These are phyloP conservation scores for Chlamydomonas incerta DNA, from an alignment of 139 green algal genomes.

Conservation along the genomic window DNA sequence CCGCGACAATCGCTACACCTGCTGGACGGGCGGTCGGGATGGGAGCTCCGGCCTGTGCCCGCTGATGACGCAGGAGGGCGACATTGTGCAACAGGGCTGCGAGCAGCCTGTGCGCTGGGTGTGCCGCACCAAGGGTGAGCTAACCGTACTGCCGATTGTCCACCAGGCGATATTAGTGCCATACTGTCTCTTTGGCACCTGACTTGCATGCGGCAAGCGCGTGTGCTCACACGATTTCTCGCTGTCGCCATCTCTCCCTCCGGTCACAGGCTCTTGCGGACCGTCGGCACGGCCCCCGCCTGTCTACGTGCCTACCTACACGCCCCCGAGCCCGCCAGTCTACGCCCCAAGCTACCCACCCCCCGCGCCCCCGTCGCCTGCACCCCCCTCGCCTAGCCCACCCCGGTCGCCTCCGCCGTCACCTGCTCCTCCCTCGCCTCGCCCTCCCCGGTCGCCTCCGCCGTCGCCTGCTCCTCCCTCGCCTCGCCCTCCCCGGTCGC, in stretches of 20 bases:
- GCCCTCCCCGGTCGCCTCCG: background rate
- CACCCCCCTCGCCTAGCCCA: background rate
- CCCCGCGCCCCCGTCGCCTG: too few species aligned
- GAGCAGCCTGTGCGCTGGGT: background rate
- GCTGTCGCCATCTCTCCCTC: too few species aligned
- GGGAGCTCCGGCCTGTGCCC: background rate
- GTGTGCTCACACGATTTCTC: too few species aligned
- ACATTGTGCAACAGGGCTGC: background rate
- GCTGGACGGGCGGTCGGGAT: background rate
- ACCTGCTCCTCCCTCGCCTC: too few species aligned
- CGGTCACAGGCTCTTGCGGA: too few species aligned
- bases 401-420: background rate
- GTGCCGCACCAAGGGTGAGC: conserved; percentile 10
- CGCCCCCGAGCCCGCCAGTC: too few species aligned
- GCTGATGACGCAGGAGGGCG: background rate
- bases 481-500: background rate
- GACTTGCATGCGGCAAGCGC: background rate
- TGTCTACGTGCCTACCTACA: too few species aligned
- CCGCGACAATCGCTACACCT: background rate
- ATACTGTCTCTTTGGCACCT: too few species aligned
- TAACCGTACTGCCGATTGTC: too few species aligned
- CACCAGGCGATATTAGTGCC: too few species aligned
- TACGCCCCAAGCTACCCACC: too few species aligned
- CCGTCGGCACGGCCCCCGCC: too few species aligned
- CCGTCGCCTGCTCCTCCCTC: background rate